phyloP scores from a whole-genome alignment of 148 eudicot species.

The Rhododendron williamsianum region DNA sequence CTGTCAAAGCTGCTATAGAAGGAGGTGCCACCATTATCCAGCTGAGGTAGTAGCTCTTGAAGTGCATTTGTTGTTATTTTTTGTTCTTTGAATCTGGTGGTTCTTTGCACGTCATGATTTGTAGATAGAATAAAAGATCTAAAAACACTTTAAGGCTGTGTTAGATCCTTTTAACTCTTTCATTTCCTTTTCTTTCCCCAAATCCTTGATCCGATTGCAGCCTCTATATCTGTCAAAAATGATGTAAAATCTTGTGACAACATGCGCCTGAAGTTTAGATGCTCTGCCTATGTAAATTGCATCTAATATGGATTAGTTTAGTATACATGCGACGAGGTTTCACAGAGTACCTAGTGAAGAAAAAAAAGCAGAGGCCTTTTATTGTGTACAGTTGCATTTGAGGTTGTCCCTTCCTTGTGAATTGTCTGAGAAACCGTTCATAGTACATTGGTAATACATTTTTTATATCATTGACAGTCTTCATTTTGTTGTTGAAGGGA shows the following conservation, averaged over 20 bases:
- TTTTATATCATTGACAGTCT: not conserved
- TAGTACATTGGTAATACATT: no score
- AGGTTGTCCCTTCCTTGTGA: not conserved
- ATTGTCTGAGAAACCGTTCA: not conserved
- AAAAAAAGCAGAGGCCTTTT: not conserved
- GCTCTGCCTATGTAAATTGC: not conserved
- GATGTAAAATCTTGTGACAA: not conserved
- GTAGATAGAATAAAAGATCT: not conserved
- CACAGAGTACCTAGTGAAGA: not conserved
- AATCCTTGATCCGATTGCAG: no score
- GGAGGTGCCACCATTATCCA: conserved; percentile 94
- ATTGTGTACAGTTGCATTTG: not conserved
- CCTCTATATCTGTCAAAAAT: not conserved
- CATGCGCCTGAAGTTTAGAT: not conserved
- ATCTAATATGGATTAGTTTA: not conserved
- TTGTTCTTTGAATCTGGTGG: not conserved
- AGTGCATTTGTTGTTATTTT: not conserved
- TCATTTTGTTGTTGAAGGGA: conserved; percentile 40
- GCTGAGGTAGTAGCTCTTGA: conserved; percentile 45
- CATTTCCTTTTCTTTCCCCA: no score
- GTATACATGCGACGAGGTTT: not conserved
- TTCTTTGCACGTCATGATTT: not conserved
- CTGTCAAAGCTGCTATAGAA: conserved; percentile 77
- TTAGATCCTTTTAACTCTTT: not conserved
- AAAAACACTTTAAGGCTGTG: not conserved